Evolutionary conservation across 495 filamentous ascomycete species (phyloP), one percentile per base, ranked within the genome.

Genomic region (Glonium stellatum): DNA sequence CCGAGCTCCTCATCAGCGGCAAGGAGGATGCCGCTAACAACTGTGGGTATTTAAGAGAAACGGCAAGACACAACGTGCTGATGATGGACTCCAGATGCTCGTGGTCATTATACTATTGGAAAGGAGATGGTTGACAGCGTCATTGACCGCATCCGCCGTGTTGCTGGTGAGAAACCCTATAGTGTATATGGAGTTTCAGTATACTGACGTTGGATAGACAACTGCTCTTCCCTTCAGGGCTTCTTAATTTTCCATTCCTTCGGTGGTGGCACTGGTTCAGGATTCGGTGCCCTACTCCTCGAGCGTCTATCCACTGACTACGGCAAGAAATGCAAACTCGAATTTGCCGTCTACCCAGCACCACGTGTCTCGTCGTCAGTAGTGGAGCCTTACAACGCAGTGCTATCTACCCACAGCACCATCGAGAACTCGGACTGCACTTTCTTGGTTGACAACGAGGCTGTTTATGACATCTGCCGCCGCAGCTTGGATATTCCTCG

Each of bases 1-100:
- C 90, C 27, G 90, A 93, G 76, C 78, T 86, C 64, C 73, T 95
- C 74, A 89, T 95, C 70, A 91, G 84, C 72, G 90, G 90, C 62
- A 95, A 95, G 76, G 90, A 95, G 74, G 90, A 95, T 82, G 90
- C 90, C 57, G 88, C 90, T 70, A 95, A 95, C 76, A 95, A 95
- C 81, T 95, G 80, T 82, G 72, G 10, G 61, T 48, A 19, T 10
- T 25, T 4, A 11, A 15, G n/a, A 23, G 19, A 5, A 19, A 34
- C 15, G 13, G 5, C 12, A 13, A 21, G 27, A 25, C 18, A 25
- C 12, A 52, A 4, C 11, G 12, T 22, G 60, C 58, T 72, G 35
- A 70, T 54, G 9, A n/a, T 13, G 5, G 13, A 21, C 50, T 22
- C 8, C 61, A 86, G 83, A 95, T 78, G 90, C 90, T 64, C 87